These are phyloP conservation scores for Colletotrichum ledebouriae DNA, from an alignment of 2,329 filamentous ascomycete genomes.

Conservation along the genomic window DNA sequence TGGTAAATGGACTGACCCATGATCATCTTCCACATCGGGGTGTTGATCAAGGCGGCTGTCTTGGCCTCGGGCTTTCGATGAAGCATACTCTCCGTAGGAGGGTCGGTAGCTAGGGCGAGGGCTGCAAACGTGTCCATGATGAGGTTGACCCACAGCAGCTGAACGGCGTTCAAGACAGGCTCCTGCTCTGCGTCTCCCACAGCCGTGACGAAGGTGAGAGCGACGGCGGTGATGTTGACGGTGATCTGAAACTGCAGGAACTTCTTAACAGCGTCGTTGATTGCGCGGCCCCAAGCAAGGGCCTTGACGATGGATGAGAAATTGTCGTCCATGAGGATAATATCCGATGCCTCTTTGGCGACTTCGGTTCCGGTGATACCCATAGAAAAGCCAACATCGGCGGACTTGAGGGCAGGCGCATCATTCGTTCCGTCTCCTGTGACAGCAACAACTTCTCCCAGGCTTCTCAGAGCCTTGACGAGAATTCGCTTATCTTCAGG, in stretches of 20 bases:
- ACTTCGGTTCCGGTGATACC: constrained; percentile 76
- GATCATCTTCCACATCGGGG: constrained; percentile 93
- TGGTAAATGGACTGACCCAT: constrained; percentile 85
- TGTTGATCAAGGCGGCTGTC: constrained; percentile 78
- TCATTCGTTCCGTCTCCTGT: constrained; percentile 78
- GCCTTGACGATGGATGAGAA: constrained; percentile 73
- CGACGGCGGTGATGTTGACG: constrained; percentile 84
- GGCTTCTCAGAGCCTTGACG: constrained; percentile 73
- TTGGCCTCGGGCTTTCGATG: constrained; percentile 81
- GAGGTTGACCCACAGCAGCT: constrained; percentile 86
- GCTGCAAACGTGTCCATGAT: constrained; percentile 90
- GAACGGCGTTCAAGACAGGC: constrained; percentile 82
- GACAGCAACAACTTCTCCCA: constrained; percentile 76
- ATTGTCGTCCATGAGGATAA: constrained; percentile 74
- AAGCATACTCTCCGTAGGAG: constrained; percentile 77
- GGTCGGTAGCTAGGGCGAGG: constrained; percentile 80
- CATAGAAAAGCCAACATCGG: constrained; percentile 79
- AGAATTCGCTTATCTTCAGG: constrained; percentile 78
- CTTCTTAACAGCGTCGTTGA: constrained; percentile 75
- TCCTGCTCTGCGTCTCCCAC: constrained; percentile 73
- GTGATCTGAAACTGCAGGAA: constrained; percentile 76
- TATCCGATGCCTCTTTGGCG: constrained; percentile 72
- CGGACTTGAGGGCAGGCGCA: constrained; percentile 74
- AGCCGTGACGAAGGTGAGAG: constrained; percentile 82
- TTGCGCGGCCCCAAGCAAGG: constrained; percentile 72